Base-by-base conservation (phyloP, 2,329 filamentous ascomycete genomes). In the Ophiostoma perfectum region DNA sequence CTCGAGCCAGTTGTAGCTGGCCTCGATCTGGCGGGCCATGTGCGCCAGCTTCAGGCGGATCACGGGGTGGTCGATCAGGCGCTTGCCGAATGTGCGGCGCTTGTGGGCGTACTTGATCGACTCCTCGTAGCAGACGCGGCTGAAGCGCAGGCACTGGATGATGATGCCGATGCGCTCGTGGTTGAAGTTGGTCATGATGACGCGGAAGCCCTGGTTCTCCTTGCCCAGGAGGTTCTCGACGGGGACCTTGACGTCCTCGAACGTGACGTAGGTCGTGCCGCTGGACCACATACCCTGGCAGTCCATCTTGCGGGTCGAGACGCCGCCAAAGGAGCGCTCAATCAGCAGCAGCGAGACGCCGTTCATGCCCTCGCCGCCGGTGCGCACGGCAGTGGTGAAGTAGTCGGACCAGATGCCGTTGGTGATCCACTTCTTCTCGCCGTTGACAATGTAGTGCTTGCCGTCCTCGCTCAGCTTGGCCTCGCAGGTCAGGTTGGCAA, bases 401-500 rank as follows among this genome's bases (percentile, higher is more conserved):
- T 98, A 99, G 79, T 99, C 95, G 71, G 84, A 87, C 92, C 93
- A 97, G 75, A 97, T 87, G 76, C 95, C 95, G 80, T 99, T 99
- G 75, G 94, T 98, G 79, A 98, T 98, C 94, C 95, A 98, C 82
- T 99, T 99, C 90, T 99, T 98, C 87, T 97, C 94, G 68, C 95
- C 95, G 76, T 98, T 99, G 80, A 99, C 95, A 74, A 98, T 98
- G 81, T 96, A 99, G 82, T 98, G 92, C 84, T 98, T 98, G 76
- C 95, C 95, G 75, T 99, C 95, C 74, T 95, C 91, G 72, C 86
- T 91, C 69, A 98, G 85, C 84, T 97, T 97, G 39, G 95, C 95
- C 83, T 98, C 93, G 79, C 94, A 98, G 14, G 89, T 95, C 73
- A 99, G 78, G 80, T 97, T 98, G 70, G 95, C 95, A 9, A 99